Base-by-base conservation (phyloP, 2,329 filamentous ascomycete species). In the Escovopsis sp. region DNA sequence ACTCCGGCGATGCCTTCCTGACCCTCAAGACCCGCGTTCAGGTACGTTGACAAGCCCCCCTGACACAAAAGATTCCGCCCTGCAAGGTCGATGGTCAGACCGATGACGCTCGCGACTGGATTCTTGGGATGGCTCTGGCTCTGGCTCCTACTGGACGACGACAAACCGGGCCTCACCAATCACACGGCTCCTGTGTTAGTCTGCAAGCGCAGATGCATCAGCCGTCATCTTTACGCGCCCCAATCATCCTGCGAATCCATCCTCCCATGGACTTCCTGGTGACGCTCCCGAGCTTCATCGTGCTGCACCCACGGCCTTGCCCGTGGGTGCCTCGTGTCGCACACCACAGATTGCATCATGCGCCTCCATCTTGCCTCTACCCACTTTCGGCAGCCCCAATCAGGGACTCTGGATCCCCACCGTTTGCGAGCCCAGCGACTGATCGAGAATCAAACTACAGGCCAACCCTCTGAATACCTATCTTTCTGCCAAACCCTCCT, bases 381-480 rank as follows among this genome's bases (percentile, higher is more conserved):
- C 30, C 40, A 10, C 12, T 30, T 10, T 23, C n/a, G 39, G 32
- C n/a, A 33, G 15, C 15, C 15, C 12, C 39, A 26, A 28, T 23
- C 32, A 15, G 36, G 33, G 26, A 32, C 32, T 34, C 26, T n/a
- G 8, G n/a, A 36, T 4, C 23, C 23, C 12, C 12, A n/a, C 3
- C 34, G 23, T 40, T 18, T 18, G 10, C 30, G 12, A 36, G 38
- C 12, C 19, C 35, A 38, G 39, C 28, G 15, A 37, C 11, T 40
- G 35, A 40, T 41, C 40, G 43, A 43, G 40, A 43, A n/a, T 30
- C 38, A 12, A 11, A 26, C 33, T 7, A 58, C 54, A 82, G 77
- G 91, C 89, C 51, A 98, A 98, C 62, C 91, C 91, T 43, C 68
- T 98, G 49, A 95, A 96, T 63, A 98, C 91, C 38, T 95, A 93